Base-by-base conservation (phyloP, 768 basidiomycete species). In the Candolleomyces aberdarensis region DNA sequence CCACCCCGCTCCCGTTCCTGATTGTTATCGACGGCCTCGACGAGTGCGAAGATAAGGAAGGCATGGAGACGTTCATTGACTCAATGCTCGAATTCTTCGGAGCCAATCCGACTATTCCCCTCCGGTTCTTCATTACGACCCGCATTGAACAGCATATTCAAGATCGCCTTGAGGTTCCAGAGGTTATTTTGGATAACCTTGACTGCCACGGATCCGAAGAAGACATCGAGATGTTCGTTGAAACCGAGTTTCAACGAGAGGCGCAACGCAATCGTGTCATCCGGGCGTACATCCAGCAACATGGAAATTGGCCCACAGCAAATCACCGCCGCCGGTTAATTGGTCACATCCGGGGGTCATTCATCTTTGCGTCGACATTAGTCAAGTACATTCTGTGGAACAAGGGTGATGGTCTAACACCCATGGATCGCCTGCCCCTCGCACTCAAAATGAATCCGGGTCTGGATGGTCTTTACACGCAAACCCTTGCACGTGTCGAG, bases 21-120 rank as follows among this genome's bases (percentile, higher is more conserved):
- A 60, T 46, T 31, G 48, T 56, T 20, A 39, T 60, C 47, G 59
- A 60, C 22, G 59, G 59, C 0, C 53, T 60, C 4, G 59, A 60
- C 14, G 59, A 60, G 13, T 48, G 53, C 19, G 19, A 48, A 29
- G 59, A 55, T 17, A 20, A 3, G 3, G 19, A 55, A 8, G 29
- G 9, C 15, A n/a, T 53, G 10, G 11, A 29, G 0, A 14, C 15
- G 15, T 53, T 53, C 52, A 32, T 53, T 5, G 52, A 53, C 31
- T 17, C 17, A 1, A 53, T 53, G 6, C 7, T 39, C 15, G 5
- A 3, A 14, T 53, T 53, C 52, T 53, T 26, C 31, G 3, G 4
- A 9, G 15, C 8, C 3, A 15, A 53, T 19, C 52, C 52, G 5
- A 22, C 15, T 36, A 19, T 31, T 5, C 52, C 52, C 13, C 52